phyloP scores from a whole-genome alignment of 2,329 filamentous ascomycete species.

The Colletotrichum incanum region DNA sequence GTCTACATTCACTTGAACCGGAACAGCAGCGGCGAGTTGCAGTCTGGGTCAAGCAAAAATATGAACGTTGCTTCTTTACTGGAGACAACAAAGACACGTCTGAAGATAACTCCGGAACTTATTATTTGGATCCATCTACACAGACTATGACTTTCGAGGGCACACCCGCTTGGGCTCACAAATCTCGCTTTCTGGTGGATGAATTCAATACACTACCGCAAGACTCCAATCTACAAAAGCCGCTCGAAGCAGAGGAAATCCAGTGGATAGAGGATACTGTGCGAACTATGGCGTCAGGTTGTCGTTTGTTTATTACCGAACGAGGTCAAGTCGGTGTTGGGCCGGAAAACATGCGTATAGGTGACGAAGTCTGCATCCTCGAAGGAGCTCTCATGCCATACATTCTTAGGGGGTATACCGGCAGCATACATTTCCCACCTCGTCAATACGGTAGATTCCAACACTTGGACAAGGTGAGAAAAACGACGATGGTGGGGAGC shows the following conservation, averaged over 20 bases:
- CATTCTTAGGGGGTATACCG: neutral
- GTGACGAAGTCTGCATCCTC: conserved; percentile 13
- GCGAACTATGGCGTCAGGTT: conserved; percentile 1
- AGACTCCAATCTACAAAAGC: neutral
- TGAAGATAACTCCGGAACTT: neutral
- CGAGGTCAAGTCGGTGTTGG: conserved; percentile 17
- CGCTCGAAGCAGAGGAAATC: neutral
- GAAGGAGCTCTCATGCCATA: conserved; percentile 29
- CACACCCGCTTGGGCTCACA: neutral
- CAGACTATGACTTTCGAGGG: neutral
- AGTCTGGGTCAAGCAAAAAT: neutral
- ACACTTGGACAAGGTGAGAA: neutral
- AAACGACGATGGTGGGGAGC: conserved; percentile 14
- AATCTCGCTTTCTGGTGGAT: neutral
- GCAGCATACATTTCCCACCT: neutral
- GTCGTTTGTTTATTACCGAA: conserved; percentile 15
- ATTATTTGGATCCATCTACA: neutral
- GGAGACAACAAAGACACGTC: neutral
- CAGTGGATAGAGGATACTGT: conserved; percentile 19
- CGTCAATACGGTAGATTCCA: neutral
- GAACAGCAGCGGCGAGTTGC: neutral
- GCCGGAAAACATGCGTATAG: neutral
- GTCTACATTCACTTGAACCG: neutral
- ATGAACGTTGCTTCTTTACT: neutral
- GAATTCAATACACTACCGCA: neutral